Evolutionary conservation across 1,284 basidiomycete species (phyloP), one percentile per base, ranked within the genome.

Genomic region (Hymenochaete sp.): DNA sequence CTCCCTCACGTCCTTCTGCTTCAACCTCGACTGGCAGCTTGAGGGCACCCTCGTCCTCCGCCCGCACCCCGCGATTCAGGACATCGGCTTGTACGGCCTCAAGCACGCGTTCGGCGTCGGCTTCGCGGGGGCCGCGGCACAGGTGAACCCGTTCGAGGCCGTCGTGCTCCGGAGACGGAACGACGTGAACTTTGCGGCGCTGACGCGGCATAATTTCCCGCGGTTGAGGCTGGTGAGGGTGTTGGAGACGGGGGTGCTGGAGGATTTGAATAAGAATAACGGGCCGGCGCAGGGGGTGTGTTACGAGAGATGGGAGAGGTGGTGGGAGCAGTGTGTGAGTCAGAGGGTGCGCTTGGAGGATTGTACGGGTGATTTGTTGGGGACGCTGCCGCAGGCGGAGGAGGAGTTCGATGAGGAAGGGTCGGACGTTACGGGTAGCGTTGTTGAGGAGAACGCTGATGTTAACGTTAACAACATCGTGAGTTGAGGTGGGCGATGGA

Each of bases 1-100:
- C 0, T 59, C 66, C 43, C 70, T 86, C 27, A 63, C 59, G 13
- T 72, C 74, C 0, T 76, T 86, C 56, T 67, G 71, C 16, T 85
- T 86, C 65, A 85, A 82, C 55, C 73, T 70, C 10, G 83, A 86
- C 57, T 85, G 83, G 82, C 66, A 64, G 25, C 58, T 74, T 2
- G 58, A 55, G 3, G 57, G 63, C 40, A 53, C 55, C 13, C 57
- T 82, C 8, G 67, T 73, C 2, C 59, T 67, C 31, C 59, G 62
- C 8, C 75, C 82, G 0, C 82, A 84, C 50, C 55, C 59, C 2
- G 68, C 72, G 41, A 73, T 86, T 49, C 68, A 59, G 1, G 70
- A 72, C 27, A 73, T 85, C 25, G 82, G 82, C 1, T 66, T 82
- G n/a, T 79, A 85, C 53, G 79, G 79, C 10, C 68, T 84, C 10